phyloP scores from a whole-genome alignment of 257 asterid species.

The Capsicum chinense region DNA sequence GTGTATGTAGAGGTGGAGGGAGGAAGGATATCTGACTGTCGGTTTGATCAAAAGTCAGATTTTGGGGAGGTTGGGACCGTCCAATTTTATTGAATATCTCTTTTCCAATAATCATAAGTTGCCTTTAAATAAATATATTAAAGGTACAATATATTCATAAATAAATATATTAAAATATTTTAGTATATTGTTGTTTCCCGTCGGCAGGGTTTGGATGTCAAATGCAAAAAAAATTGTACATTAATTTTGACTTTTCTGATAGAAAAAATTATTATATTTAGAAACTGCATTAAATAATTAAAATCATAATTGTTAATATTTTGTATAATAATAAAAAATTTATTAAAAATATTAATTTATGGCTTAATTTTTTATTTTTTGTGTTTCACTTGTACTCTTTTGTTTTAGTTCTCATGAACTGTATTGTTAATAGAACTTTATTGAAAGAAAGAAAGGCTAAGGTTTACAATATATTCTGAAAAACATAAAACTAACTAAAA shows the following conservation, averaged over 20 bases:
- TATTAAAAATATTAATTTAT: not conserved
- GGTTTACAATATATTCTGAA: no score
- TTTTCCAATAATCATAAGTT: not conserved
- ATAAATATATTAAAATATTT: no score
- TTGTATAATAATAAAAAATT: not conserved
- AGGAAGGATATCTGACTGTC: not conserved
- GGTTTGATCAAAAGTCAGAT: not conserved
- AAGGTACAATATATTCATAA: no score
- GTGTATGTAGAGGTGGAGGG: not conserved
- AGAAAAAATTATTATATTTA: not conserved
- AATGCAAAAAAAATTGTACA: constrained; percentile 9
- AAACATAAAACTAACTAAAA: no score
- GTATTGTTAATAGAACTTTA: no score
- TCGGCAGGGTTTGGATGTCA: not conserved
- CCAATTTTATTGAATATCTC: not conserved
- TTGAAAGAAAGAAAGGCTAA: no score
- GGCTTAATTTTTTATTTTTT: not conserved
- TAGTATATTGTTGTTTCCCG: no score
- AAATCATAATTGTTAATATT: not conserved
- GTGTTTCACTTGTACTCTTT: no score
- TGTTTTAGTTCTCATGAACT: not conserved
- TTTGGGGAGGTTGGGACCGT: not conserved
- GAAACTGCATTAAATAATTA: not conserved
- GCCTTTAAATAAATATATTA: no score
- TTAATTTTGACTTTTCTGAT: not conserved